Base-by-base conservation (phyloP, 2,329 filamentous ascomycete genomes). In the Hypoxylon sp. region DNA sequence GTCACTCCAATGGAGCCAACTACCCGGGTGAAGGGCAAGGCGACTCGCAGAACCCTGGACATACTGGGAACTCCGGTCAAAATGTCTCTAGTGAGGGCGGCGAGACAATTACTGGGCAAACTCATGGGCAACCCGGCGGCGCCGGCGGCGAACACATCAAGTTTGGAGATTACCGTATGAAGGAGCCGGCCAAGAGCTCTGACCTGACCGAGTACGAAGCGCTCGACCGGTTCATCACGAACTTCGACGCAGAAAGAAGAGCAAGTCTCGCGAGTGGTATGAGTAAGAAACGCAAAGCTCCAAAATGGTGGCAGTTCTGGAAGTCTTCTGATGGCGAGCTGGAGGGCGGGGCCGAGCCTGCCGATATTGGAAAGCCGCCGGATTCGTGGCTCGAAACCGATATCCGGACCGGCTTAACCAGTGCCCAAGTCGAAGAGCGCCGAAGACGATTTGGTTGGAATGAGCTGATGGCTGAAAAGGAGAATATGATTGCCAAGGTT, bases 401-500 rank as follows among this genome's bases (percentile, higher is more conserved):
- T 75, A 88, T 92, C 78, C 86, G 85, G 74, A 75, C 83, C 61
- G 90, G 90, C 84, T 81, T 93, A 59, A 80, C 81, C 60, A 79
- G 77, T 59, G 65, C 75, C 58, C 86, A 90, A 56, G 86, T 91
- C 55, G 89, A 91, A 72, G 75, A 76, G 54, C 87, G 90, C 72
- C 86, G 90, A 72, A 90, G 86, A 80, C 86, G 86, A 69, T 88
- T 85, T 74, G 90, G 90, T 68, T 92, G 80, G 82, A 92, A 92
- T 81, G 90, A 92, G 78, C 84, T 92, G 77, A 84, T 84, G 24
- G 87, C 89, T 21, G 90, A 92, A 82, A 92, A 92, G 83, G 88
- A 89, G 79, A 92, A 91, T 81, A 82, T 91, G 82, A 86, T 92
- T 79, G 79, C 88, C 73, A 89, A 92, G 81, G 90, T 93, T 80